phyloP scores from a whole-genome alignment of 2,329 filamentous ascomycete genomes.

The Colletotrichum phormii region DNA sequence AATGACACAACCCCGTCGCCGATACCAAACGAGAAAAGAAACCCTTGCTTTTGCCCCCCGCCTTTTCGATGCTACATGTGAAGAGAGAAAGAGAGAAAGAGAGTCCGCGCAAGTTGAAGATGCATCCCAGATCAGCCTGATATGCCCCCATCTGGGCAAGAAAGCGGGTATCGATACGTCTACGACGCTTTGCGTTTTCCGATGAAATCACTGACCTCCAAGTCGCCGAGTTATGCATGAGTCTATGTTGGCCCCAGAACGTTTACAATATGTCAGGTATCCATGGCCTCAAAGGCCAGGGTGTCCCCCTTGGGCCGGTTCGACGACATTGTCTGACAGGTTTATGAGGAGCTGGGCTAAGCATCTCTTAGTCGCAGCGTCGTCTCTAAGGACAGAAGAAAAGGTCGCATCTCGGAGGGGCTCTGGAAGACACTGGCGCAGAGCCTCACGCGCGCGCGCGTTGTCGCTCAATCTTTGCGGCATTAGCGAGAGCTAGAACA shows the following conservation, averaged over 20 bases:
- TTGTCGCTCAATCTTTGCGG: constrained; percentile 88
- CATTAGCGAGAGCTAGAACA: background rate
- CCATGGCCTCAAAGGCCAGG: constrained; percentile 40
- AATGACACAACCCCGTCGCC: constrained; percentile 24
- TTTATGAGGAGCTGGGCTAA: constrained; percentile 98
- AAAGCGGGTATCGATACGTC: constrained; percentile 33
- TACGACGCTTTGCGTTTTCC: constrained; percentile 33
- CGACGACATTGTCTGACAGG: constrained; percentile 86
- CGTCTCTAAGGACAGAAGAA: constrained; percentile 93
- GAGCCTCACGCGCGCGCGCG: constrained; percentile 91
- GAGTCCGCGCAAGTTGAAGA: constrained; percentile 25
- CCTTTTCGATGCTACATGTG: constrained; percentile 27
- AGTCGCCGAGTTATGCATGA: constrained; percentile 35
- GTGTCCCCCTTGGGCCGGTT: constrained; percentile 46
- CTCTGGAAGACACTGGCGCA: constrained; percentile 95
- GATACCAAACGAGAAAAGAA: constrained; percentile 13
- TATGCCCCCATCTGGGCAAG: constrained; percentile 18
- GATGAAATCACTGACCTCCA: constrained; percentile 33
- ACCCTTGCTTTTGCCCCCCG: constrained; percentile 28
- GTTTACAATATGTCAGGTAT: constrained; percentile 7
- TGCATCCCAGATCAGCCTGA: constrained; percentile 30
- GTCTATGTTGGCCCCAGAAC: constrained; percentile 26
- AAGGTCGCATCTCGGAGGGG: constrained; percentile 99
- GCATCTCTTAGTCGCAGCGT: constrained; percentile 97
- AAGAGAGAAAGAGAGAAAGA: constrained; percentile 31